phyloP scores from a whole-genome alignment of 805 yeast genomes.

The Ogataea neopini region DNA sequence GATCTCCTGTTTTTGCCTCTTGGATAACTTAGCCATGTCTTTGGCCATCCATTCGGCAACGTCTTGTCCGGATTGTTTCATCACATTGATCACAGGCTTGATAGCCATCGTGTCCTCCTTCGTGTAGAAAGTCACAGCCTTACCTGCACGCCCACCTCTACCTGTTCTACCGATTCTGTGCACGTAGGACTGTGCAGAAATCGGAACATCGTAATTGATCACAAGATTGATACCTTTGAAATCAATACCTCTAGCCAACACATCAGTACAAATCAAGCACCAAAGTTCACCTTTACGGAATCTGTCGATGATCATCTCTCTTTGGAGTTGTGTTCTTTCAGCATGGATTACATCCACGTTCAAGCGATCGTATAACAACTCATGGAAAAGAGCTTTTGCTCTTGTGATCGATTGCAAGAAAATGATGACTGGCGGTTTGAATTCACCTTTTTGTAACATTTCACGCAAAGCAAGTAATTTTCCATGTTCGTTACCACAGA shows the following conservation, averaged over 20 bases:
- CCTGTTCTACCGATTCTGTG: constrained; percentile 99
- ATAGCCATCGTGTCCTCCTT: constrained; percentile 79
- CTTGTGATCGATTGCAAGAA: constrained; percentile 90
- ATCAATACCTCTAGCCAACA: constrained; percentile 94
- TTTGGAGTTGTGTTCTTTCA: constrained; percentile 84
- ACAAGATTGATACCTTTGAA: constrained; percentile 94
- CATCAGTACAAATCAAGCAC: constrained; percentile 97
- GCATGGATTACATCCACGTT: constrained; percentile 97
- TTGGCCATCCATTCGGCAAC: constrained; percentile 79
- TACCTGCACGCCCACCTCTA: constrained; percentile 85
- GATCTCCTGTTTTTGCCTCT: constrained; percentile 60
- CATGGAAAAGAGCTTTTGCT: constrained; percentile 94
- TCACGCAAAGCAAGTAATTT: constrained; percentile 89
- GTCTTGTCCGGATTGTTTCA: constrained; percentile 71
- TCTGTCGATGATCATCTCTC: constrained; percentile 79
- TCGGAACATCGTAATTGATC: constrained; percentile 95
- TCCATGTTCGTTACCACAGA: constrained; percentile 95
- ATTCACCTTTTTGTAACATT: constrained; percentile 77
- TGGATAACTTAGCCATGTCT: constrained; percentile 61
- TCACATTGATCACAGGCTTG: constrained; percentile 86
- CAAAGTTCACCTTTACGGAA: constrained; percentile 90
- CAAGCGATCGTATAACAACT: constrained; percentile 83
- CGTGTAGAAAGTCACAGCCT: constrained; percentile 90
- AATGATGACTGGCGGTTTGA: constrained; percentile 89
- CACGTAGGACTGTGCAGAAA: constrained; percentile 89